Conservation (phyloP, 352 stramenopile species). For the Pythium guiyangense region DNA sequence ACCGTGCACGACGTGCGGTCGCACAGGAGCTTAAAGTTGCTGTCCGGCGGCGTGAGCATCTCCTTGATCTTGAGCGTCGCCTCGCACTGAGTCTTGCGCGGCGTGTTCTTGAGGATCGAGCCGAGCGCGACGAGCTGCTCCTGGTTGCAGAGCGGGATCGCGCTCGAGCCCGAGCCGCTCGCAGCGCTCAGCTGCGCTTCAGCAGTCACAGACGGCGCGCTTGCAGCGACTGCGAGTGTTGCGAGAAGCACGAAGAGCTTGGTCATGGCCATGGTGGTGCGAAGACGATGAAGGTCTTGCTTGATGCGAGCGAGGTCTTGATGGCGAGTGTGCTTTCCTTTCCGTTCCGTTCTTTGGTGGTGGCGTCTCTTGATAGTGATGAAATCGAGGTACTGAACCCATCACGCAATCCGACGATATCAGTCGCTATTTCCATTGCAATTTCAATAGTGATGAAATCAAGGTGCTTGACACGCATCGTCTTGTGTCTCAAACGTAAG, state of each 20-base stretch:
- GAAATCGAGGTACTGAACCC: too few relatives aligned
- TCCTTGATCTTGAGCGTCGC: conserved; percentile 36
- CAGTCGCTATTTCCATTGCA: too few relatives aligned
- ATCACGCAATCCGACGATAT: too few relatives aligned
- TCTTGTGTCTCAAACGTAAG: too few relatives aligned
- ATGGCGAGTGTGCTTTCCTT: neutral
- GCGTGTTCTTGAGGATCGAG: conserved; percentile 36
- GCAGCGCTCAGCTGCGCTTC: conserved; percentile 12
- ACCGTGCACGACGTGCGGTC: conserved; percentile 35
- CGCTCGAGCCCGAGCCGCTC: conserved; percentile 26
- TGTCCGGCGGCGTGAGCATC: conserved; percentile 29
- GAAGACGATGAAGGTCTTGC: neutral
- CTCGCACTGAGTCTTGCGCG: conserved; percentile 54
- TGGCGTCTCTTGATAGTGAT: too few relatives aligned
- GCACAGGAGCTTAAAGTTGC: conserved; percentile 35
- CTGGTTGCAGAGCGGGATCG: conserved; percentile 38
- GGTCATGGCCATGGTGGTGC: conserved; percentile 3
- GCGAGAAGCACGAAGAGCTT: conserved; percentile 15
- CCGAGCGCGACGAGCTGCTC: conserved; percentile 33
- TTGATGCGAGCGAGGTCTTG: neutral
- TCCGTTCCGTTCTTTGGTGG: too few relatives aligned
- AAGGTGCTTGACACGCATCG: too few relatives aligned
- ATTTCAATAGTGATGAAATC: too few relatives aligned
- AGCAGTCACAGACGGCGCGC: conserved; percentile 10
- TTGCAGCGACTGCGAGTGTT: conserved; percentile 11